These are phyloP conservation scores for Pulveroboletus ravenelii DNA, from an alignment of 768 basidiomycete genomes.

Conservation along the genomic window DNA sequence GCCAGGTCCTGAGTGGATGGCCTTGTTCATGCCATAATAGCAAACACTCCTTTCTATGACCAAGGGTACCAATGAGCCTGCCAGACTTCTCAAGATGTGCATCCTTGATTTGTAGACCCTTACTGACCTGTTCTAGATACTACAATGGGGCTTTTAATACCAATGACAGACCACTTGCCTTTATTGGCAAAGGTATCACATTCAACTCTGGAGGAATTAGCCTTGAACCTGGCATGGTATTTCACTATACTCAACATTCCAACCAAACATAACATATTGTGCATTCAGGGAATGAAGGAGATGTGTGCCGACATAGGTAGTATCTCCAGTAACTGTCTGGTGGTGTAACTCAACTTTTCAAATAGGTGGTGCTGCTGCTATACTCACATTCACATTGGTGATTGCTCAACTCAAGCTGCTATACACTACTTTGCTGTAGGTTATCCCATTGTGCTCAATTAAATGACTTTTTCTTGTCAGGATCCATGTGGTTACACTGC, in stretches of 20 bases:
- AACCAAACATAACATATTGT: neutral
- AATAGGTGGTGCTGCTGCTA: conserved; percentile 72
- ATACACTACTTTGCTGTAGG: conserved; percentile 37
- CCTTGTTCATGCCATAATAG: conserved; percentile 30
- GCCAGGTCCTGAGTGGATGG: neutral
- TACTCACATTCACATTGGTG: conserved; percentile 66
- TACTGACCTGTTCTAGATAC: conserved; percentile 41
- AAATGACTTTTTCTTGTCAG: conserved; percentile 30
- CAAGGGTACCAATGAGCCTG: conserved; percentile 75
- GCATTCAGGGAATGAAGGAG: conserved; percentile 66
- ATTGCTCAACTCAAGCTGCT: conserved; percentile 80
- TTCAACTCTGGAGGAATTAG: conserved; percentile 89
- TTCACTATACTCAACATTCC: conserved; percentile 18
- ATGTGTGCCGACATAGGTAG: conserved; percentile 88
- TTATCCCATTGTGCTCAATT: neutral
- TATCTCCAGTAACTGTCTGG: neutral
- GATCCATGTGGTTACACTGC: conserved; percentile 68
- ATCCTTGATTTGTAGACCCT: neutral
- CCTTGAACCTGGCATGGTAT: conserved; percentile 67
- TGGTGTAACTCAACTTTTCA: neutral
- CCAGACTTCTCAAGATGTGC: conserved; percentile 84
- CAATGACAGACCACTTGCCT: conserved; percentile 57
- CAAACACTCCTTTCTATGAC: conserved; percentile 85
- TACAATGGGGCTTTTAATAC: conserved; percentile 70
- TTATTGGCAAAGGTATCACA: conserved; percentile 88